These are phyloP conservation scores for Metarhizium album DNA, from an alignment of 2,329 filamentous ascomycete genomes.

Conservation along the genomic window DNA sequence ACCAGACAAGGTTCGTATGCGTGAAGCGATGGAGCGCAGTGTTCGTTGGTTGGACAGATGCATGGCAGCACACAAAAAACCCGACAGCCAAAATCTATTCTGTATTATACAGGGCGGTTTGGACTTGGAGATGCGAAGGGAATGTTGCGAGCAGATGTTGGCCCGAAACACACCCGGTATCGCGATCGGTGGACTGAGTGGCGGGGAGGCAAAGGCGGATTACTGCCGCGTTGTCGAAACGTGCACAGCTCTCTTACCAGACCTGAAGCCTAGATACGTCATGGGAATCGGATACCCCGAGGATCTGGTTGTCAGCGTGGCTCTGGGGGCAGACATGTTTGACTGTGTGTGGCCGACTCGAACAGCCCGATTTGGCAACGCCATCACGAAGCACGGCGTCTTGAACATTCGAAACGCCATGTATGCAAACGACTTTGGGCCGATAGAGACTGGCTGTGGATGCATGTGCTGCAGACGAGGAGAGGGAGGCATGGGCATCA, in stretches of 20 bases:
- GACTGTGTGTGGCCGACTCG: slow-evolving; percentile 98
- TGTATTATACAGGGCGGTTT: slow-evolving; percentile 97
- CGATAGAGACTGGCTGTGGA: slow-evolving; percentile 72
- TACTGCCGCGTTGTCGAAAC: slow-evolving; percentile 85
- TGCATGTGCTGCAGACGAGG: slow-evolving; percentile 65
- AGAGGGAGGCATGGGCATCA: slow-evolving; percentile 68
- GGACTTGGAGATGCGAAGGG: slow-evolving; percentile 71
- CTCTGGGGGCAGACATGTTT: slow-evolving; percentile 96
- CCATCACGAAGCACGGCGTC: slow-evolving; percentile 70
- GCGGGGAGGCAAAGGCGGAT: slow-evolving; percentile 86
- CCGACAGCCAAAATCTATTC: slow-evolving; percentile 81
- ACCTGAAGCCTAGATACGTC: slow-evolving; percentile 92
- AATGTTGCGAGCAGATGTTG: slow-evolving; percentile 83
- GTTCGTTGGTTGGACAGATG: slow-evolving; percentile 94
- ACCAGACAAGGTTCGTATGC: slow-evolving; percentile 77
- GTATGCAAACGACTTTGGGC: slow-evolving; percentile 70
- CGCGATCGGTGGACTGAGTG: slow-evolving; percentile 88
- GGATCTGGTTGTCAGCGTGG: slow-evolving; percentile 86
- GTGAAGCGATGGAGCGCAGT: slow-evolving; percentile 88
- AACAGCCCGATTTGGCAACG: slow-evolving; percentile 92
- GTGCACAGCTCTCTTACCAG: slow-evolving; percentile 76
- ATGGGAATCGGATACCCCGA: slow-evolving; percentile 99
- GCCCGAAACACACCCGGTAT: slow-evolving; percentile 87
- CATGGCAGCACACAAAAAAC: slow-evolving; percentile 78
- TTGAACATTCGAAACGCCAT: slow-evolving; percentile 70